Conservation (phyloP, 164 flowering plant species). For the Vitis labrusca region DNA sequence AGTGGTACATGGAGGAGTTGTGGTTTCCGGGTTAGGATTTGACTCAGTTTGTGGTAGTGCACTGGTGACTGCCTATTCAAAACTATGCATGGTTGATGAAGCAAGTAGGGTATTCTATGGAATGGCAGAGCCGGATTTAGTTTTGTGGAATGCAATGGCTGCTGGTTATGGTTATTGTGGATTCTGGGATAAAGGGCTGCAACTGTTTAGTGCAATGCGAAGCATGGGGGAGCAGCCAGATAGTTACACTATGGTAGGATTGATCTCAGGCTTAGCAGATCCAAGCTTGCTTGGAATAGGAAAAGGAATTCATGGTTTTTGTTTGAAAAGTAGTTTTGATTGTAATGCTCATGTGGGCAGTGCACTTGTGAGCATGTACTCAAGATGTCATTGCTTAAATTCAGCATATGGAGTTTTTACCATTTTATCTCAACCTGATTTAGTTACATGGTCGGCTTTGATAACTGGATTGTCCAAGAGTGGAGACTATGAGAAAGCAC, state of each 20-base stretch:
- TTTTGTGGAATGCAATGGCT: slow-evolving; percentile 69
- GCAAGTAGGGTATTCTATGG: slow-evolving; percentile 53
- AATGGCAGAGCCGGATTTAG: slow-evolving; percentile 61
- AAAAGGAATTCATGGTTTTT: slow-evolving; percentile 60
- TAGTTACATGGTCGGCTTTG: slow-evolving; percentile 76
- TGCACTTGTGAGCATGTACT: slow-evolving; percentile 73
- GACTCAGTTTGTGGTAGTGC: slow-evolving; percentile 61
- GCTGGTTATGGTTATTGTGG: slow-evolving; percentile 53
- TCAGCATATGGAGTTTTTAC: slow-evolving; percentile 53
- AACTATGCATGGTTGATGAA: slow-evolving; percentile 46
- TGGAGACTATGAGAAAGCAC: slow-evolving; percentile 45
- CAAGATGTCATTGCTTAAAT: slow-evolving; percentile 53
- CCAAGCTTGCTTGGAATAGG: slow-evolving; percentile 36
- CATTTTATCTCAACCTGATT: slow-evolving; percentile 50
- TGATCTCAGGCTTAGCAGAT: slow-evolving; percentile 42
- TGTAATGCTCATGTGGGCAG: slow-evolving; percentile 54
- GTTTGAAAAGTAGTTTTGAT: slow-evolving; percentile 54
- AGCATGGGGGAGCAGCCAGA: slow-evolving; percentile 46
- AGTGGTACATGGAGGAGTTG: slow-evolving; percentile 48
- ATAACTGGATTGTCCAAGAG: slow-evolving; percentile 61
- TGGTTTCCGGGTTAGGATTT: slow-evolving; percentile 47
- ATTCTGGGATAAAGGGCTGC: slow-evolving; percentile 45
- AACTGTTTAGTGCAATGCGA: slow-evolving; percentile 48
- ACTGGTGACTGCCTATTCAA: slow-evolving; percentile 67
- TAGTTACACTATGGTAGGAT: slow-evolving; percentile 66